Base-by-base conservation (phyloP, 164 flowering plant species). In the Nymphaea thermarum region DNA sequence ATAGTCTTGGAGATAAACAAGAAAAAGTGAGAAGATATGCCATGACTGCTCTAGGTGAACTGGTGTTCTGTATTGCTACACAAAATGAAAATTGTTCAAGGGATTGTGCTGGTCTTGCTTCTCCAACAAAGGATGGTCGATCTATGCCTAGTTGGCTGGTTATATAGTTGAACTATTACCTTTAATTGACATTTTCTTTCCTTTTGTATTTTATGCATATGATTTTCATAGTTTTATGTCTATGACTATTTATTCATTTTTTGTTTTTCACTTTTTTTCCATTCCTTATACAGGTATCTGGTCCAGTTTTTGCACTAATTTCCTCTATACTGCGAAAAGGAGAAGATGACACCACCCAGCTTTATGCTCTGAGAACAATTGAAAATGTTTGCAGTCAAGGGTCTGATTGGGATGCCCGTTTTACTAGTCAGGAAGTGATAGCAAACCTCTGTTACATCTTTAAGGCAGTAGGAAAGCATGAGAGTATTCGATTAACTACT, bases 371-470 rank as follows among this genome's bases (percentile, higher is more conserved):
- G 75, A 85, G 98, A 78, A 89, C 99, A 43, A 87, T 90, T 64
- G 99, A 95, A 70, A 95, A 95, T 72, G 80, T 92, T 69, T 90
- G 90, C 71, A 90, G 99, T 76, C 99, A 92, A 83, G 99, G 98
- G 73, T 89, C 78, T 51, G 77, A 81, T 43, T 95, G 98, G 96
- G 93, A 88, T 43, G 73, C 83, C 73, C 94, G 98, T 67, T 95
- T 95, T 73, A 80, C 86, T 64, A 84, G 91, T 82, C 90, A 82
- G 68, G 99, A 92, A 77, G 90, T 90, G 66, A 82, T 95, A 25
- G 82, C 71, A 68, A 90, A 92, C 75, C 84, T 95, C 16, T 86
- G 94, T 71, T 87, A 92, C 68, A 88, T 95, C 63, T 92, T 79
- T 67, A 83, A 83, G 70, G 96, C 98, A 18, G 61, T 82, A 36